Evolutionary conservation across 192 early-diverging fungal genomes (phyloP).

Genomic region (Linnemannia zychae): DNA sequence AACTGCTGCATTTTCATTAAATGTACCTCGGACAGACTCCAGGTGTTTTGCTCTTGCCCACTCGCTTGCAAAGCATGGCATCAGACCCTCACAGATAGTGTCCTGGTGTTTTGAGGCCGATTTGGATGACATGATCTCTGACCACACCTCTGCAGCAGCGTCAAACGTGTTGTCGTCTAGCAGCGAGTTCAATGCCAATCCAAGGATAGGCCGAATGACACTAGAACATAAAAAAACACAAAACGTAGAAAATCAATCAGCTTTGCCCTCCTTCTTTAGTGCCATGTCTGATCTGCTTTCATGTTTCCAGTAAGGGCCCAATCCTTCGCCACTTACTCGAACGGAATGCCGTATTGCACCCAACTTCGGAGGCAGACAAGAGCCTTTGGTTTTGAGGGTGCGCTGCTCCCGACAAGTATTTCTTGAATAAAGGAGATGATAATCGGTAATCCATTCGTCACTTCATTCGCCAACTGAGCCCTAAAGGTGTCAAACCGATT

Average conservation of each 20-base stretch:
- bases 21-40: conserved; percentile 58
- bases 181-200: conserved; percentile 57
- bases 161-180: conserved; percentile 62
- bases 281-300: not conserved
- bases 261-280: not conserved
- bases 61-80: conserved; percentile 64
- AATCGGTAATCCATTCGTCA: conserved; percentile 21
- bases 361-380: conserved; percentile 67
- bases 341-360: conserved; percentile 67
- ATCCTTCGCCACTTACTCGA: conserved; percentile 57
- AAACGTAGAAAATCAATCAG: not conserved
- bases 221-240: conserved; percentile 25
- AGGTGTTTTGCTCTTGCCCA: conserved; percentile 59
- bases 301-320: not conserved
- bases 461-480: conserved; percentile 36
- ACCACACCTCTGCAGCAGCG: conserved; percentile 63
- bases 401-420: conserved; percentile 30
- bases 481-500: conserved; percentile 38
- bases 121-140: conserved; percentile 64
- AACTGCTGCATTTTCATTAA: not conserved
- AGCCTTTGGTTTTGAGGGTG: conserved; percentile 58
- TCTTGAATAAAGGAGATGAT: conserved; percentile 37
- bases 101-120: conserved; percentile 52
- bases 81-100: conserved; percentile 59
- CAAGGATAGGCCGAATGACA: conserved; percentile 56